Evolutionary conservation across 1,139 yeast genomes (phyloP).

Genomic region (Arxiozyma slooffiae): DNA sequence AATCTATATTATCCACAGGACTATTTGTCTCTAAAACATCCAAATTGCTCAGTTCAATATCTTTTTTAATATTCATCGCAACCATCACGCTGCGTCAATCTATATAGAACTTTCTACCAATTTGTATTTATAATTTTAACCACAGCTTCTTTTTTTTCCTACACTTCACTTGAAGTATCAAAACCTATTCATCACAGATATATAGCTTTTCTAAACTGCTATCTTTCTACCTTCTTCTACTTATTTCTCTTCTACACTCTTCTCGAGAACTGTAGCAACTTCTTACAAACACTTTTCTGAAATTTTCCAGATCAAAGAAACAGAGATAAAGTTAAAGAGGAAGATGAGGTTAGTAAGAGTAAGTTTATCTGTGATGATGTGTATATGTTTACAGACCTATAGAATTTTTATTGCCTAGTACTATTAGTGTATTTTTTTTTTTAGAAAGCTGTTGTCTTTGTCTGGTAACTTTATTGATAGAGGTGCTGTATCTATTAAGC

Average conservation of each 20-base stretch:
- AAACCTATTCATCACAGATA: no score
- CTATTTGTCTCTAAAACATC: background rate
- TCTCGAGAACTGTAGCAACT: background rate
- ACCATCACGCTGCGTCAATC: background rate
- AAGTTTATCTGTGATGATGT: background rate
- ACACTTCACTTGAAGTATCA: no score
- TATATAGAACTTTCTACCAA: no score
- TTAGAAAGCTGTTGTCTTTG: no score
- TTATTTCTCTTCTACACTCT: background rate
- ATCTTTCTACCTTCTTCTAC: no score
- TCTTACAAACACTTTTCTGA: background rate
- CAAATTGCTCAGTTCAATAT: slow-evolving; percentile 8
- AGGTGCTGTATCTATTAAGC: background rate
- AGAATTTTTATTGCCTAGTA: no score
- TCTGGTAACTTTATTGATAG: background rate
- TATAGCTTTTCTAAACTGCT: no score
- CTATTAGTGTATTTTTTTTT: no score
- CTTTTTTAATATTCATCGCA: background rate
- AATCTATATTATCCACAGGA: background rate
- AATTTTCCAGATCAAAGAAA: background rate
- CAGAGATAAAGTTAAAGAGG: background rate
- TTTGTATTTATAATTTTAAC: no score
- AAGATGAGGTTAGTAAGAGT: no score
- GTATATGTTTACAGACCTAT: no score
- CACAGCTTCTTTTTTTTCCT: no score